Base-by-base conservation (phyloP, 2,329 filamentous ascomycete species). In the Echinosphaeria canescens region DNA sequence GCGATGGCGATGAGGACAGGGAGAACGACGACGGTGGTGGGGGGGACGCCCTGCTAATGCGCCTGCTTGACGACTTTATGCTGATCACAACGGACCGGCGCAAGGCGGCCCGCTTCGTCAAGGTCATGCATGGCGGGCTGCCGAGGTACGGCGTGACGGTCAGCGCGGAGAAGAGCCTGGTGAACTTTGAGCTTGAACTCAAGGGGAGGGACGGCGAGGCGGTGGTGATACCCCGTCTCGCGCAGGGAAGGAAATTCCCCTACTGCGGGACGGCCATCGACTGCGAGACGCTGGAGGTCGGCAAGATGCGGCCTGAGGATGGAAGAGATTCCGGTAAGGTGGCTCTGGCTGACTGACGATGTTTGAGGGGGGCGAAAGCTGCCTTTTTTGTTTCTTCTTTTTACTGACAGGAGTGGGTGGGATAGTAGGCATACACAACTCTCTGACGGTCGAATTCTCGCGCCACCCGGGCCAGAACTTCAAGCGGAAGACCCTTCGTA, bases 11-110 rank as follows among this genome's bases (percentile, higher is more conserved):
- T n/a, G 22, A 12, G 6, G n/a, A 10, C 9, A 5, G 23, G 0
- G 42, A 50, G 5, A 53, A 73, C 18, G 73, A 64, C 26, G 22
- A 23, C 22, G 22, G 13, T 4, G n/a, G 11, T 9, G 6, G 23
- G 0, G 42, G 49, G 5, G 53, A 73, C 18, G 73, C 64, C 26
- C 48, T 93, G 3, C 54, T 98, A 6, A 48, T 95, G 27, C 64
- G 88, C 11, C 59, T 93, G 8, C 79, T 91, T 23, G 88, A 98
- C 38, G 88, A 98, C 40, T 98, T 95, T 38, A 55, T 95, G 4
- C 64, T 98, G 24, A 72, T 98, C 39, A 92, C 78, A 0, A 69
- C 71, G 0, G 60, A 79, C 26, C 53, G 50, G 28, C 36, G 46
- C 6, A 68, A 84, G 38, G 85, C 81, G 0, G 56, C 56, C 30